A percentile compares a stretch with the other conserved stretches of the same genome.
Evolutionary conservation across 805 yeast genomes (phyloP).

Genomic region (Hanseniaspora lindneri): DNA sequence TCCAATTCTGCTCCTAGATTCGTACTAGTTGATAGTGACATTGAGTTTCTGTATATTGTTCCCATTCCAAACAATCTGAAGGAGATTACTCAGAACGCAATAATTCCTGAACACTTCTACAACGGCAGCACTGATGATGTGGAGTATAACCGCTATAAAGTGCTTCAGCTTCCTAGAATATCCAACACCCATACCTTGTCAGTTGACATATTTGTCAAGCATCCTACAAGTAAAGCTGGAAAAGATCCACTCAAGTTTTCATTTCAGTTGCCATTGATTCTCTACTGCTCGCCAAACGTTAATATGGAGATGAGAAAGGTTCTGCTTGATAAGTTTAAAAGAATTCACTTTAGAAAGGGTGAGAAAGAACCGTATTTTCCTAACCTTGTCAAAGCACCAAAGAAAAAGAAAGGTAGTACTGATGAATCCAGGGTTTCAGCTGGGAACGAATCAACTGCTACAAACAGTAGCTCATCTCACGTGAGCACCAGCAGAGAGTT

Average conservation of each 20-base stretch:
- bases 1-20: background rate
- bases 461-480: background rate
- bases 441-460: background rate
- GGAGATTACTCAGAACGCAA: slow-evolving; percentile 73
- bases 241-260: slow-evolving; percentile 78
- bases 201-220: slow-evolving; percentile 1
- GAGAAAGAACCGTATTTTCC: slow-evolving; percentile 27
- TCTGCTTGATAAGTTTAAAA: slow-evolving; percentile 31
- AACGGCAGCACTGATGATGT: slow-evolving; percentile 31
- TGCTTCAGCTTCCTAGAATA: slow-evolving; percentile 10
- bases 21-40: slow-evolving; percentile 29
- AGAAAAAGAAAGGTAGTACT: too few relatives aligned
- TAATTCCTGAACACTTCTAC: slow-evolving; percentile 33
- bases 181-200: slow-evolving; percentile 9
- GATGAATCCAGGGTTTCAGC: too few relatives aligned
- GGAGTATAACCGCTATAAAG: background rate
- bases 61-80: slow-evolving; percentile 56
- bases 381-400: background rate
- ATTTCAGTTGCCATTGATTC: slow-evolving; percentile 67
- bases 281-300: slow-evolving; percentile 66
- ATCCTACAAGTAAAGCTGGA: slow-evolving; percentile 41
- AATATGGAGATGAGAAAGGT: slow-evolving; percentile 38
- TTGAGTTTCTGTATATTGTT: slow-evolving; percentile 33
- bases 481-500: background rate
- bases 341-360: slow-evolving; percentile 34